Evolutionary conservation across 768 basidiomycete genomes (phyloP), one percentile per base, ranked within the genome.

Genomic region (Lactarius evosmus): DNA sequence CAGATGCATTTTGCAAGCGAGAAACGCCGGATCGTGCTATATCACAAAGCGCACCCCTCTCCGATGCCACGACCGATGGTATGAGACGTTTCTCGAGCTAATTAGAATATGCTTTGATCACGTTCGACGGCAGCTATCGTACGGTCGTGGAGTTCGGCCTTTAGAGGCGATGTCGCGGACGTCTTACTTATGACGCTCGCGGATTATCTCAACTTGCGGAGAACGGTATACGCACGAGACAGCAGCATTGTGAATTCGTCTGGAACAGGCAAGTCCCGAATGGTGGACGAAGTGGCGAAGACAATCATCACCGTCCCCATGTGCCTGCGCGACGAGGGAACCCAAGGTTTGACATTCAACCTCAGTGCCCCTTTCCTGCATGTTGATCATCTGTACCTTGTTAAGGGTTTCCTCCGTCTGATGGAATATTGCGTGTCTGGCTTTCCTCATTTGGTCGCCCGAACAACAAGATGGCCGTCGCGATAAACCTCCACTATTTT

Each of bases 221-320:
- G 46, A n/a, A 0, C 6, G 0, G 19, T 27, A 0, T 36, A 61
- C n/a, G 4, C 41, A 11, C 14, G 32, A 22, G 46, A 46, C 2
- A 11, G 32, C 2, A 27, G 25, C 46, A 17, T 54, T 1, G 52
- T 44, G 12, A 55, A 61, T n/a, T 61, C 60, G 1, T 59, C 60
- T 19, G 60, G 60, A 14, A 61, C 60, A 0, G 60, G 60, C 1
- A 55, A 61, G 25, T 61, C 54, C 6, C 60, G 54, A 2, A 46
- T 30, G 17, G 54, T 61, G 4, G 53, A 56, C 32, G 17, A 56
- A 56, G 7, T 61, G 22, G 40, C 27, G 1, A 55, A 1, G 9
- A n/a, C 12, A 12, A 25, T 55, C 9, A 61, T 61, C 12, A 46
- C 9, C 5, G 60, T 61, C 1, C 60, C 52, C 1, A 61, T 61